Conservation (phyloP, 2,329 filamentous ascomycete genomes). For the Aspergillus intermedius region DNA sequence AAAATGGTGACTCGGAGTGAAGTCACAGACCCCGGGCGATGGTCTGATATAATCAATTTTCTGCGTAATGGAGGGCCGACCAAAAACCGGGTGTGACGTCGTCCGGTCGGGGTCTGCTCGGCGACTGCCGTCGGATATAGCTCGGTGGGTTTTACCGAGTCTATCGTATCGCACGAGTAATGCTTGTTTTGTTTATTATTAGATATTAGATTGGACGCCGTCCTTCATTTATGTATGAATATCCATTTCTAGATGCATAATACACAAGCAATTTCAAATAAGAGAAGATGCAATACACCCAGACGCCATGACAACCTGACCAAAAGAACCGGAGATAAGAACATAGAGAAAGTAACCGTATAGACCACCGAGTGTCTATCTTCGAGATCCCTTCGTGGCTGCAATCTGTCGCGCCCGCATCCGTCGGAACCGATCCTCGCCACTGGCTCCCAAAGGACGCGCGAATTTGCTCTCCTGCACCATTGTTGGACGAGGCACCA, state of each 20-base stretch:
- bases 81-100: slow-evolving; percentile 1
- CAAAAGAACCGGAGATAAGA: background rate
- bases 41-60: background rate
- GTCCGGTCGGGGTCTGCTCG: slow-evolving; percentile 17
- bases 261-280: background rate
- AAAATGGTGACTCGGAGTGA: background rate
- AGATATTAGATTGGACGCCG: too few species aligned
- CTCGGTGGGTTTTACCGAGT: background rate
- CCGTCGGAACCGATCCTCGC: slow-evolving; percentile 43
- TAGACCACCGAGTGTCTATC: slow-evolving; percentile 14
- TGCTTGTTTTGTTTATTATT: too few species aligned
- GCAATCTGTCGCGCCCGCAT: slow-evolving; percentile 45
- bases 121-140: background rate
- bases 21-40: background rate
- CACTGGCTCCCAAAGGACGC: slow-evolving; percentile 40
- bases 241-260: background rate
- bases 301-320: background rate
- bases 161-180: too few species aligned
- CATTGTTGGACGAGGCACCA: slow-evolving; percentile 55
- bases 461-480: slow-evolving; percentile 41
- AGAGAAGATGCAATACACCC: background rate
- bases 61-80: background rate
- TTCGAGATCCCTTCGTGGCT: slow-evolving; percentile 34
- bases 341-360: background rate
- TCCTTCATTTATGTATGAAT: background rate